Conservation (phyloP, 1,284 basidiomycete genomes). For the Pseudozyma sp. region DNA sequence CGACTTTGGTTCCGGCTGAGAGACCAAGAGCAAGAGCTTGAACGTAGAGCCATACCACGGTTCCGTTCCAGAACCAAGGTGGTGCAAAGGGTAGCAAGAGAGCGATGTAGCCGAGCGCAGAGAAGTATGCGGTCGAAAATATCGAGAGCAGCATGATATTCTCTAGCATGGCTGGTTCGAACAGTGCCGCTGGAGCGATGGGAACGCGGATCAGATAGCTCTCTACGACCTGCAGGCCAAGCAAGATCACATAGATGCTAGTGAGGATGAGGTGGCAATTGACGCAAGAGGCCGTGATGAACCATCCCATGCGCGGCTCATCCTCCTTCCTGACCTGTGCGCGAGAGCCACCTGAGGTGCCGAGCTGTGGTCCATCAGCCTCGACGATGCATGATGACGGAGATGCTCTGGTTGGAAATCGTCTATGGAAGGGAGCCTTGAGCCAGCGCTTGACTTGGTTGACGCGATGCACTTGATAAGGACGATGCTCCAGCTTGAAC, state of each 20-base stretch:
- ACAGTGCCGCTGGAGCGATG: neutral
- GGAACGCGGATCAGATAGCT: conserved; percentile 3
- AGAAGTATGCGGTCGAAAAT: conserved; percentile 30
- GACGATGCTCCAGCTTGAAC: conserved; percentile 17
- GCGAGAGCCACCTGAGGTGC: no score
- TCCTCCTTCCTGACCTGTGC: neutral
- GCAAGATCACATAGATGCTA: conserved; percentile 11
- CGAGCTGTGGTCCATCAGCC: no score
- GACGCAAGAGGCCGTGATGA: conserved; percentile 36
- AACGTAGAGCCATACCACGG: conserved; percentile 1
- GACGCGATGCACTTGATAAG: neutral
- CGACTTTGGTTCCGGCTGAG: neutral
- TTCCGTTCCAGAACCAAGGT: conserved; percentile 29
- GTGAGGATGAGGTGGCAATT: conserved; percentile 34
- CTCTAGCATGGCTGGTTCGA: conserved; percentile 15
- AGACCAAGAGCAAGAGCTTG: neutral
- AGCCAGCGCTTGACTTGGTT: conserved; percentile 1
- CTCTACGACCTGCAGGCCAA: conserved; percentile 12
- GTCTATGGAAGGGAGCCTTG: neutral
- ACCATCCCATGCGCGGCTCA: conserved; percentile 13
- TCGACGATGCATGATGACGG: neutral
- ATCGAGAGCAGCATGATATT: conserved; percentile 11
- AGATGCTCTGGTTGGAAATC: neutral
- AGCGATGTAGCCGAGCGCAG: conserved; percentile 35
- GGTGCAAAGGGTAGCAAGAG: conserved; percentile 26